A percentile compares a stretch with the other conserved stretches of the same genome.
phyloP scores from a whole-genome alignment of 179 eudicot genomes.

The Spergularia azorica region DNA sequence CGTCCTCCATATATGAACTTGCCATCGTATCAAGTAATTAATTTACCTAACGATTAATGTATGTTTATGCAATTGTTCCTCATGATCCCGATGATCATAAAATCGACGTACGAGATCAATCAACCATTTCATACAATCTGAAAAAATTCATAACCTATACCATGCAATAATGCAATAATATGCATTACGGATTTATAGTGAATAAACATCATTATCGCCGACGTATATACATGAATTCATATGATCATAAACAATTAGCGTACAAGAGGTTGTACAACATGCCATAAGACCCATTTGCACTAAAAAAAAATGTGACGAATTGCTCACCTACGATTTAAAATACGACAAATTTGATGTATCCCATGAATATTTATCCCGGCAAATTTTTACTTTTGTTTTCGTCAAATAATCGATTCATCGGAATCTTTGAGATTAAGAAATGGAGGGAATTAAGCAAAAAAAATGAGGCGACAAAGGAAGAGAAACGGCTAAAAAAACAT shows the following conservation, averaged over 20 bases:
- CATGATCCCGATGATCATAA: neutral
- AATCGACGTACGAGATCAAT: neutral
- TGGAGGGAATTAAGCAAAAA: too few species aligned
- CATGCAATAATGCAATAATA: neutral
- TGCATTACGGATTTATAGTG: neutral
- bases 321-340: too few species aligned
- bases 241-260: neutral
- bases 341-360: too few species aligned
- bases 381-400: too few species aligned
- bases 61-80: neutral
- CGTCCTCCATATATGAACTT: conserved; percentile 24
- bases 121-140: neutral
- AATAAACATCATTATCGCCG: neutral
- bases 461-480: too few species aligned
- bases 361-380: too few species aligned
- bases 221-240: too few species aligned
- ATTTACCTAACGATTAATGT: neutral
- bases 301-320: neutral
- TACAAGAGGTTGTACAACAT: neutral
- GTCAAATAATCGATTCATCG: too few species aligned
- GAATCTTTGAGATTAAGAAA: too few species aligned
- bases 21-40: conserved; percentile 17
- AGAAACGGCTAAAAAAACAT: too few species aligned
- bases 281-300: neutral
- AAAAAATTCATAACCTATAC: neutral